Conservation (phyloP, 2,329 filamentous ascomycete species). For the Ophiosphaerella narmari region DNA sequence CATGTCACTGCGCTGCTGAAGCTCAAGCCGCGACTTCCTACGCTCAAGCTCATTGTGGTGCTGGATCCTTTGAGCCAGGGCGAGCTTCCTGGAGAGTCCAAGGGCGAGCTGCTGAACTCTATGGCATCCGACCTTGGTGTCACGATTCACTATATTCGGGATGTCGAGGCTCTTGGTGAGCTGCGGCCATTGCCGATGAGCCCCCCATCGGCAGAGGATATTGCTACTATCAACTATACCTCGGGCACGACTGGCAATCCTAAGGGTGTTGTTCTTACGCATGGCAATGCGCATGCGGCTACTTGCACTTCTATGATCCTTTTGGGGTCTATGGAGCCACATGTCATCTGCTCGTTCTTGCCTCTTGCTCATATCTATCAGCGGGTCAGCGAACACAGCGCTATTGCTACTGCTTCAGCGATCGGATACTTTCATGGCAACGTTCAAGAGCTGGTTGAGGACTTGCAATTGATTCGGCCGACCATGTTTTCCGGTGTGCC, state of each 20-base stretch:
- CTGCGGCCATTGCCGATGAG: conserved; percentile 71
- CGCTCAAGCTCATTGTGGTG: conserved; percentile 84
- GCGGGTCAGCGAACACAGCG: conserved; percentile 77
- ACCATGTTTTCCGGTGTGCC: conserved; percentile 87
- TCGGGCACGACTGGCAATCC: conserved; percentile 82
- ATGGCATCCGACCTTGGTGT: conserved; percentile 77
- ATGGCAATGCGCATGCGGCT: conserved; percentile 78
- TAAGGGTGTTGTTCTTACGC: conserved; percentile 83
- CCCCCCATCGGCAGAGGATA: conserved; percentile 73
- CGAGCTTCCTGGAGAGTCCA: conserved; percentile 77
- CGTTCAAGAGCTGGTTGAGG: conserved; percentile 82
- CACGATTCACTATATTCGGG: conserved; percentile 74
- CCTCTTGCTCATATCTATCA: conserved; percentile 95
- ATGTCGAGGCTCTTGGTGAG: conserved; percentile 81
- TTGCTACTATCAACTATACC: conserved; percentile 89
- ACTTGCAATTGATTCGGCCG: conserved; percentile 84
- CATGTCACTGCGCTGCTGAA: conserved; percentile 84
- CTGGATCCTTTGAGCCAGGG: conserved; percentile 82
- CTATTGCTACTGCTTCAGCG: conserved; percentile 70
- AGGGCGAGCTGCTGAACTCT: conserved; percentile 74
- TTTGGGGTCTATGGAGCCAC: conserved; percentile 57
- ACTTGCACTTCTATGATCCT: conserved; percentile 65
- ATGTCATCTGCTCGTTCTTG: conserved; percentile 82
- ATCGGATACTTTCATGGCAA: conserved; percentile 96
- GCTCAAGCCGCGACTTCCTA: conserved; percentile 75